Evolutionary conservation across 495 filamentous ascomycete species (phyloP), one percentile per base, ranked within the genome.

Genomic region (Platismatia glauca): DNA sequence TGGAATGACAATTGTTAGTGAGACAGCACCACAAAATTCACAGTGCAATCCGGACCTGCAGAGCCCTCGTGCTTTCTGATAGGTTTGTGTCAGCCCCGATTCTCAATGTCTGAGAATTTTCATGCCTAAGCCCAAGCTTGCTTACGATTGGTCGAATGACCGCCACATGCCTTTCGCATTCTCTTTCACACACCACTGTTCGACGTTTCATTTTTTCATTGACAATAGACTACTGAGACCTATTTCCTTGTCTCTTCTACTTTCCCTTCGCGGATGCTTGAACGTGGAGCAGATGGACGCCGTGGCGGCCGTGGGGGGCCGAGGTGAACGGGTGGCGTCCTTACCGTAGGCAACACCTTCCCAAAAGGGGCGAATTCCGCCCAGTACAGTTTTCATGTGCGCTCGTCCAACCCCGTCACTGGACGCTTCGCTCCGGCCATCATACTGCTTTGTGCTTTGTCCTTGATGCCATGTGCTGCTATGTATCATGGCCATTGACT

Each of bases 401-500:
- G 7, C 44, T 33, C 31, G n/a, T 38, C 58, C 18, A 53, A 3
- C 33, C 4, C 33, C 4, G 38, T 50, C 11, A 55, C 59, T 55
- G 59, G 48, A 33, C 37, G 22, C 18, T 55, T 31, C 8, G n/a
- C 46, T 22, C 48, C 35, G 59, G 22, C 24, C 59, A 41, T 12
- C 35, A 37, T 29, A 29, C 22, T 39, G 24, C 46, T 61, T 38
- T 38, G 35, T n/a, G 4, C 4, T 24, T 53, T 35, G 22, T 38
- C 35, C 29, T 18, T 13, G 2, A 34, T 11, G 11, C 2, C 59
- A 61, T 61, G 59, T 61, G 59, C 24, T 31, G 39, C 24, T 55
- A 22, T 13, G 3, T 13, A 34, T n/a, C n/a, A n/a, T n/a, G 59
- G 24, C 27, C 20, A 6, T 33, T 61, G 59, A 61, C 59, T 61